phyloP scores from a whole-genome alignment of 805 yeast species.

The Hanseniaspora valbyensis region DNA sequence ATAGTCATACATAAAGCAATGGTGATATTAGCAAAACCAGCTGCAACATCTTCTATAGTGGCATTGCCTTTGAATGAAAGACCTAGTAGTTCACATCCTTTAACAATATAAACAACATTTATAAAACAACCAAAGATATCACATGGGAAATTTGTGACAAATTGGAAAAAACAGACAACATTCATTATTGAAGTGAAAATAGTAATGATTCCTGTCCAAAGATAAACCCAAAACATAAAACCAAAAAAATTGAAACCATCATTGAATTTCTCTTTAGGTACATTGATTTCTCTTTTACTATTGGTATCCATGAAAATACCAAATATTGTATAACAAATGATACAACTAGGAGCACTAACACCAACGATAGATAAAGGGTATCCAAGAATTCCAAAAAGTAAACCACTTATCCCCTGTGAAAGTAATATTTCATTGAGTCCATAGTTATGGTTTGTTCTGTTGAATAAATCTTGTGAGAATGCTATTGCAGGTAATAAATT shows the following conservation, averaged over 20 bases:
- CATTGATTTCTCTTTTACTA: slow-evolving; percentile 20
- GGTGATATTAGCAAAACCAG: slow-evolving; percentile 66
- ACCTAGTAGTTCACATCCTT: slow-evolving; percentile 72
- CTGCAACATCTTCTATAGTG: slow-evolving; percentile 27
- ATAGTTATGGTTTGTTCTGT: slow-evolving; percentile 71
- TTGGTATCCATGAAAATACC: slow-evolving; percentile 20
- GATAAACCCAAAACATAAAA: slow-evolving; percentile 90
- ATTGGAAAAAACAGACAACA: slow-evolving; percentile 52
- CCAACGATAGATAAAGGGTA: slow-evolving; percentile 94
- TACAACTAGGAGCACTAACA: slow-evolving; percentile 90
- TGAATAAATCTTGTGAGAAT: slow-evolving; percentile 95
- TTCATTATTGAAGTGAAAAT: slow-evolving; percentile 59
- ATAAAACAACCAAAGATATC: slow-evolving; percentile 90
- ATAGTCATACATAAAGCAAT: slow-evolving; percentile 65
- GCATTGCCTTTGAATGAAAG: slow-evolving; percentile 48
- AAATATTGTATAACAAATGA: slow-evolving; percentile 77
- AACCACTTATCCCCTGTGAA: slow-evolving; percentile 78
- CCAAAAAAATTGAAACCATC: slow-evolving; percentile 50
- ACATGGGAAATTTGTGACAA: slow-evolving; percentile 73
- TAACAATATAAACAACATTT: slow-evolving; percentile 75
- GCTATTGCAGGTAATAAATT: slow-evolving; percentile 88
- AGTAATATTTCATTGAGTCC: slow-evolving; percentile 86
- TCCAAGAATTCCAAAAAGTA: slow-evolving; percentile 78
- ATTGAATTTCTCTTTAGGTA: slow-evolving; percentile 22
- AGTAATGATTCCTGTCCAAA: slow-evolving; percentile 85